phyloP scores from a whole-genome alignment of 345 rosid species.

The Rhizophora apiculata region DNA sequence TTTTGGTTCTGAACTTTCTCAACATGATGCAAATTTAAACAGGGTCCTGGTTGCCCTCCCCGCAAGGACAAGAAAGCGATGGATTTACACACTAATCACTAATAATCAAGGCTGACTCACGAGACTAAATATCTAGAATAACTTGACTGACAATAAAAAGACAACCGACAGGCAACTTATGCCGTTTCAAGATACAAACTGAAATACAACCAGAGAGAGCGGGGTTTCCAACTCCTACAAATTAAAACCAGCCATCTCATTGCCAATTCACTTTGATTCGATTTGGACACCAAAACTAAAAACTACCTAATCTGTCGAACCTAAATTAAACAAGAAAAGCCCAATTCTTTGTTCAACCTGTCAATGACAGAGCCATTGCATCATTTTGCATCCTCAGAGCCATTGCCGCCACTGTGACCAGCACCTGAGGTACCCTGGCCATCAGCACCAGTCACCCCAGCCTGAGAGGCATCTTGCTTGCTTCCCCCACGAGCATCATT shows the following conservation, averaged over 20 bases:
- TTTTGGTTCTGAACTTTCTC: too few relatives aligned
- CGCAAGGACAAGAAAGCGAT: too few relatives aligned
- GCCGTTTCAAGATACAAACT: not conserved
- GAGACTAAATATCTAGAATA: too few relatives aligned
- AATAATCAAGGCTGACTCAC: too few relatives aligned
- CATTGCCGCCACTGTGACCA: slow-evolving; percentile 33
- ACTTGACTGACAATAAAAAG: too few relatives aligned
- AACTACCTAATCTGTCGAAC: slow-evolving; percentile 19
- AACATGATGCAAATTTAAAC: too few relatives aligned
- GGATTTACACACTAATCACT: too few relatives aligned
- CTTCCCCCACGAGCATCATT: slow-evolving; percentile 49
- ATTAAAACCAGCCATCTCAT: slow-evolving; percentile 5
- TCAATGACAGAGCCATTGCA: not conserved
- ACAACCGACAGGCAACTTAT: too few relatives aligned
- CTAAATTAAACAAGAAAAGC: slow-evolving; percentile 7
- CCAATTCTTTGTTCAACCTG: slow-evolving; percentile 8
- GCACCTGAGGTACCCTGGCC: slow-evolving; percentile 39
- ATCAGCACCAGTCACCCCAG: slow-evolving; percentile 36
- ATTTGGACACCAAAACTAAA: slow-evolving; percentile 3
- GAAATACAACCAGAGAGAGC: not conserved
- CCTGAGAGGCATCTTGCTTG: slow-evolving; percentile 55
- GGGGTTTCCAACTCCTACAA: slow-evolving; percentile 5
- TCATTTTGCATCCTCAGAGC: slow-evolving; percentile 47
- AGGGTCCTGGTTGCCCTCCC: too few relatives aligned
- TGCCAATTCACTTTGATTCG: slow-evolving; percentile 8